Evolutionary conservation across 495 filamentous ascomycete genomes (phyloP), one percentile per base, ranked within the genome.

Genomic region (Viridothelium virens): DNA sequence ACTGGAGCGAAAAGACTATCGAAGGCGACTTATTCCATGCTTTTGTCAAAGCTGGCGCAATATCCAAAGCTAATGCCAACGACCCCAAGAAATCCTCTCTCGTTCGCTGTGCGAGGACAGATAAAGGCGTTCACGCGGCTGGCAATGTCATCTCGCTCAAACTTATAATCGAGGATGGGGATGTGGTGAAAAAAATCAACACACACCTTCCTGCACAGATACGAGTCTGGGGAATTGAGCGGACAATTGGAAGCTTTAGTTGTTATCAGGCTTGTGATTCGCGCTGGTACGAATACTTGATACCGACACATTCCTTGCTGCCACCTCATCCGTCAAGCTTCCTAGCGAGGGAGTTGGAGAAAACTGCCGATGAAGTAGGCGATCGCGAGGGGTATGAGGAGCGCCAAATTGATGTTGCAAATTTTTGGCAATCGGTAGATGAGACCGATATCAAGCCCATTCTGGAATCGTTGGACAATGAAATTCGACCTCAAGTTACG

Each of bases 111-210:
- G 94, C 94, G 11, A 83, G 94, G 46, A 98, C 94, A 3, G 94
- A 98, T 77, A 97, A 97, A 80, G 95, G 95, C 64, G 94, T 98
- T 2, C 95, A 97, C 74, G 94, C 94, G 1, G 95, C 94, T 2
- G 94, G 95, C 10, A 98, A 98, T 75, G 86, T 97, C 62, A 88
- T 98, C 44, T 96, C 91, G 4, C 79, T 98, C 66, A 98, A 98
- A 77, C 81, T 98, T 65, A 97, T 98, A 71, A 85, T 96, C 46
- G 92, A 97, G 74, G 95, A 97, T 69, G 79, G 84, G 2, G 86
- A 95, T 69, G 84, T 96, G 61, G 86, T 97, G 36, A 76, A 90
- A 61, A 96, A 89, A 76, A 96, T 98, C 81, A 98, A 98, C 75
- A 81, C 85, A 34, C 76, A 90, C 61, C 83, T 98, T 36, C 88